Evolutionary conservation across 139 green algal genomes (phyloP), one percentile per base, ranked within the genome.

Genomic region (Desmodesmus armatus): DNA sequence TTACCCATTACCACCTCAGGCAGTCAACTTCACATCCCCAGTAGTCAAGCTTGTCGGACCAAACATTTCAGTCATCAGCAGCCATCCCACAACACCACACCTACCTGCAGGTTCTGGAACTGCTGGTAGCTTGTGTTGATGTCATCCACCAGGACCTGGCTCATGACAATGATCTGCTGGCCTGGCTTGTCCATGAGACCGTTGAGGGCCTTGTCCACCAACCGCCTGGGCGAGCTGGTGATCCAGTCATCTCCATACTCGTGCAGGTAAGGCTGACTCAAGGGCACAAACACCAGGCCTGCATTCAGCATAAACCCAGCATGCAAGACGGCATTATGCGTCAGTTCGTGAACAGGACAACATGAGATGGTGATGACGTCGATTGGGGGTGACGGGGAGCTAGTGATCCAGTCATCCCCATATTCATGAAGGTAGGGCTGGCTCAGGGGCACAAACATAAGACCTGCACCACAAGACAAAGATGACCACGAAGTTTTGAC

Each of bases 201-300:
- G 70, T 87, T 80, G 13, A 87, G 82, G 3, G 93, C 90, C 55
- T 92, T 92, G 71, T 95, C 91, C 39, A 92, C 93, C 69, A 96
- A 69, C 25, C 89, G 78, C 0, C 93, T 72, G 1, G 93, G 92
- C 6, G 33, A 79, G 44, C 51, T 86, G 63, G 86, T 60, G 62
- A 84, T 89, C 93, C 93, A 96, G 84, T 96, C 90, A 3, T 94
- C 89, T 1, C 91, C 91, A 58, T 91, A 94, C 87, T 94, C 92
- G 71, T 95, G 92, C 33, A 94, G 85, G 88, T 93, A 94, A 4
- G 91, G 91, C 87, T 94, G 90, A 2, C 51, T 94, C 2, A 95
- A 85, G 21, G 92, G 91, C n/a, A 90, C 78, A 85, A 95, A 94
- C 65, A 95, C 91, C 21, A 94, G 83, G 5, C 92, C 92, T 88